Evolutionary conservation across 2,329 filamentous ascomycete genomes (phyloP).

Genomic region (Cercospora sp.): DNA sequence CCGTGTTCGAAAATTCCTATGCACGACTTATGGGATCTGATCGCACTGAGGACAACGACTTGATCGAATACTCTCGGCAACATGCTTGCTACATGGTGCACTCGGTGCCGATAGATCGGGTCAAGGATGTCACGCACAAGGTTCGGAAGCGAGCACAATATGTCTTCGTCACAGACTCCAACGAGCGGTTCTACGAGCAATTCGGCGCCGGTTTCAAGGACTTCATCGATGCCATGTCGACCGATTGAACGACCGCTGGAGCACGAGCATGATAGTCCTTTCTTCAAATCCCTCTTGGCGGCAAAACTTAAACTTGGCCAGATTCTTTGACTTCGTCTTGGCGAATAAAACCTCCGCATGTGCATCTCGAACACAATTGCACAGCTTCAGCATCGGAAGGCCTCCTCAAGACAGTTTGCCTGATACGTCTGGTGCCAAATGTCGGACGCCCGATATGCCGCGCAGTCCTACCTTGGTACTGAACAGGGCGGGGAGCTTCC

Average conservation of each 20-base stretch:
- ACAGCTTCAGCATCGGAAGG: background rate
- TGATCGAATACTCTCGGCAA: slow-evolving; percentile 15
- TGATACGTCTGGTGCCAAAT: background rate
- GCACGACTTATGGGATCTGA: slow-evolving; percentile 8
- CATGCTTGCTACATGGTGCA: slow-evolving; percentile 25
- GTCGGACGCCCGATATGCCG: background rate
- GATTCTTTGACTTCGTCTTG: no score
- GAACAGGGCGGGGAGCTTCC: background rate
- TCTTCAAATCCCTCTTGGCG: background rate
- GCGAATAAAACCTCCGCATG: background rate
- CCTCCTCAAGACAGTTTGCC: background rate
- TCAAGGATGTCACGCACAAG: slow-evolving; percentile 20
- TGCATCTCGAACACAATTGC: background rate
- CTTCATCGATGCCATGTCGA: slow-evolving; percentile 26
- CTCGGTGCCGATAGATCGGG: slow-evolving; percentile 19
- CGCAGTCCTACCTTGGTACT: background rate
- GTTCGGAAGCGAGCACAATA: slow-evolving; percentile 25
- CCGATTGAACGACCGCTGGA: background rate
- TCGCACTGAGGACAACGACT: slow-evolving; percentile 10
- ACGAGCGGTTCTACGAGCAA: slow-evolving; percentile 23
- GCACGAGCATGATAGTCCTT: background rate
- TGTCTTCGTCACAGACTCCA: slow-evolving; percentile 26
- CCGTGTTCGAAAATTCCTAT: slow-evolving; percentile 25
- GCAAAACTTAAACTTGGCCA: background rate
- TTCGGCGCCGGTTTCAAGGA: slow-evolving; percentile 25